phyloP scores from a whole-genome alignment of 805 yeast genomes.

The Yamadazyma laniorum region DNA sequence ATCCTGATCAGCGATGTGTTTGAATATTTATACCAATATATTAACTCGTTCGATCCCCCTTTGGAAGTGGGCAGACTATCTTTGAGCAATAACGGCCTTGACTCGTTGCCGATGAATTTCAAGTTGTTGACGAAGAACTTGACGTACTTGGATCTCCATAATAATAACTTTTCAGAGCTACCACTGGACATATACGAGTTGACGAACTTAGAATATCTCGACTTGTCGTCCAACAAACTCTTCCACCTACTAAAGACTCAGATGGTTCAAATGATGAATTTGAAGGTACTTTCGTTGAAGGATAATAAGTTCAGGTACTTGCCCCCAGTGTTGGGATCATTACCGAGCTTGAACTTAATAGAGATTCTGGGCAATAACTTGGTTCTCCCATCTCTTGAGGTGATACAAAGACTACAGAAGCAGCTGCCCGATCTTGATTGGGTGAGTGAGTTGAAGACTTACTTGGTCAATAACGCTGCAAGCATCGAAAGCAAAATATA shows the following conservation, averaged over 20 bases:
- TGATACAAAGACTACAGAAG: constrained; percentile 31
- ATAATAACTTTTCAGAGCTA: constrained; percentile 52
- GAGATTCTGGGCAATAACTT: constrained; percentile 66
- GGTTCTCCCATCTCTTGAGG: constrained; percentile 43
- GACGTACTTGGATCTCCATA: constrained; percentile 64
- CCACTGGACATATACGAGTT: constrained; percentile 43
- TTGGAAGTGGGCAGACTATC: constrained; percentile 49
- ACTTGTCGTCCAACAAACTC: constrained; percentile 58
- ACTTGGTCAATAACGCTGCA: constrained; percentile 34
- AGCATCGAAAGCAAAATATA: constrained; percentile 28
- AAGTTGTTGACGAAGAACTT: constrained; percentile 40
- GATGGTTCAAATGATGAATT: constrained; percentile 38
- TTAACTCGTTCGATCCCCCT: constrained; percentile 22
- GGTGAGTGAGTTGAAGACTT: constrained; percentile 40
- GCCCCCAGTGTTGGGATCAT: constrained; percentile 50
- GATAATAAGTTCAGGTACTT: constrained; percentile 56
- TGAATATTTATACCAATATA: constrained; percentile 22
- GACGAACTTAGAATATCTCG: constrained; percentile 57
- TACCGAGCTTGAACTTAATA: constrained; percentile 52
- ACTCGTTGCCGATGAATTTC: constrained; percentile 48
- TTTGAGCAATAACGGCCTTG: constrained; percentile 50
- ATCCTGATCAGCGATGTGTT: constrained; percentile 19
- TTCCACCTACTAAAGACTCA: constrained; percentile 45
- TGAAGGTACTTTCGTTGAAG: constrained; percentile 60
- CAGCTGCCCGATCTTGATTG: constrained; percentile 44